These are phyloP conservation scores for Centrapalus pauciflorus DNA, from an alignment of 129 eudicot genomes.

Conservation along the genomic window DNA sequence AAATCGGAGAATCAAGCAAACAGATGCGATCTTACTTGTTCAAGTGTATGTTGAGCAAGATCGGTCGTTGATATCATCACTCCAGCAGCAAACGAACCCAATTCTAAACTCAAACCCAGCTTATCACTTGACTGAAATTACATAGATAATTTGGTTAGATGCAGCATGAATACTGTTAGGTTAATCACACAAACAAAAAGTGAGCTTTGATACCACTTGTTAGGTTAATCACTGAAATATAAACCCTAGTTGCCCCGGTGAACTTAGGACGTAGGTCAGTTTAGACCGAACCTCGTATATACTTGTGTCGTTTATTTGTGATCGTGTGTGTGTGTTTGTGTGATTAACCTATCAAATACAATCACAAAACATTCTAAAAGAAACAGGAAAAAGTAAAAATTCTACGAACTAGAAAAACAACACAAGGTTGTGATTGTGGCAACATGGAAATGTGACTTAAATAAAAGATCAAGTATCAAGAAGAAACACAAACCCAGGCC, in stretches of 20 bases:
- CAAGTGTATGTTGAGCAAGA: conserved; percentile 98
- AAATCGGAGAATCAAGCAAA: conserved; percentile 2
- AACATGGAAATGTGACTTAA: not conserved
- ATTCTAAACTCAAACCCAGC: conserved; percentile 92
- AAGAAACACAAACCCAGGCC: conserved; percentile 79
- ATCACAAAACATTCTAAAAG: too few species aligned
- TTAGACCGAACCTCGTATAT: too few species aligned
- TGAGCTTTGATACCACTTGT: too few species aligned
- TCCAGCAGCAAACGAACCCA: conserved; percentile 99
- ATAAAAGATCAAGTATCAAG: not conserved
- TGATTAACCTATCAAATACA: too few species aligned
- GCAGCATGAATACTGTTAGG: too few species aligned
- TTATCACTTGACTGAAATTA: conserved; percentile 88
- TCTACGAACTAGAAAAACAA: not conserved
- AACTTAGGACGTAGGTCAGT: too few species aligned
- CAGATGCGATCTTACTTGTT: conserved; percentile 59
- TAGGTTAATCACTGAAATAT: too few species aligned
- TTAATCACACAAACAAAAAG: too few species aligned
- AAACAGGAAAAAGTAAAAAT: not conserved
- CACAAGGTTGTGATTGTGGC: not conserved
- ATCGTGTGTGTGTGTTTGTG: too few species aligned
- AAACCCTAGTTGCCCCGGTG: too few species aligned
- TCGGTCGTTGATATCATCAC: conserved; percentile 99
- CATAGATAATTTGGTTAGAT: conserved; percentile 9
- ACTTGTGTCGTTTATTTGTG: too few species aligned